phyloP scores from a whole-genome alignment of 441 rosid genomes.

The Gossypium lobatum region DNA sequence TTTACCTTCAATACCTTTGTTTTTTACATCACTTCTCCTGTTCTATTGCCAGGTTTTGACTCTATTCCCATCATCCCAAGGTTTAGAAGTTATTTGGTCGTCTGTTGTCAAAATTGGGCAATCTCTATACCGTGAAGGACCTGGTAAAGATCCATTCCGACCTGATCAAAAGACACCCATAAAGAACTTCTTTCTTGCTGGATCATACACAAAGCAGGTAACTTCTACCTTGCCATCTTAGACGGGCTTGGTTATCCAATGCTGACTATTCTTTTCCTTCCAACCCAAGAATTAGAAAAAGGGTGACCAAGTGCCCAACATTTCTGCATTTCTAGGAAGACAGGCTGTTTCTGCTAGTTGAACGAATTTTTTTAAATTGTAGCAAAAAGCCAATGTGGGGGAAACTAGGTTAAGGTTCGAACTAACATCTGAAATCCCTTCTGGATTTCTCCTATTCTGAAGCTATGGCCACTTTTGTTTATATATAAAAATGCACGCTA shows the following conservation, averaged over 20 bases:
- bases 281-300: background rate
- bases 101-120: slow-evolving; percentile 91
- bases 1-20: background rate
- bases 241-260: background rate
- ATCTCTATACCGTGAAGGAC: slow-evolving; percentile 90
- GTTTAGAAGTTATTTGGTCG: slow-evolving; percentile 82
- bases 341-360: background rate
- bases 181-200: slow-evolving; percentile 88
- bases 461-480: too few species aligned
- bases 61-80: slow-evolving; percentile 86
- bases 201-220: slow-evolving; percentile 96
- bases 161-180: slow-evolving; percentile 96
- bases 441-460: too few species aligned
- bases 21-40: background rate
- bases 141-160: slow-evolving; percentile 91
- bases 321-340: background rate
- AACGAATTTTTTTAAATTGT: background rate
- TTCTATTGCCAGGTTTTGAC: slow-evolving; percentile 49
- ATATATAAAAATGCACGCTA: too few species aligned
- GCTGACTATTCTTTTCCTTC: background rate
- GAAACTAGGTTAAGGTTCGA: too few species aligned
- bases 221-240: background rate
- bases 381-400: background rate
- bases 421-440: too few species aligned
- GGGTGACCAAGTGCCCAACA: background rate